Conservation (phyloP, 345 rosid genomes). For the Pelargonium nanum region DNA sequence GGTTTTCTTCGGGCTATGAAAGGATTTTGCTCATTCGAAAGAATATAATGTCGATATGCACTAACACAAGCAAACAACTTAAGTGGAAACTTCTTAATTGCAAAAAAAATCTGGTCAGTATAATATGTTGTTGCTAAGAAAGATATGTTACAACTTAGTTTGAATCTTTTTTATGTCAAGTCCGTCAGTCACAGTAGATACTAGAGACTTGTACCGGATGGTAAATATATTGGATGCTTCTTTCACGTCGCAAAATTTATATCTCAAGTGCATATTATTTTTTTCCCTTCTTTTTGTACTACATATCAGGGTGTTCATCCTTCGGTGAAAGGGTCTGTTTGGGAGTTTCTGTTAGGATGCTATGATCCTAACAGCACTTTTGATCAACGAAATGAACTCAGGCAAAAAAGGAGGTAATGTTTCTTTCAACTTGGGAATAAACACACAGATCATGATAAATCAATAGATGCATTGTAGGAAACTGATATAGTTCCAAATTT, state of each 20-base stretch:
- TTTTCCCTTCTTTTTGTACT: conserved; percentile 16
- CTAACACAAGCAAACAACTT: neutral
- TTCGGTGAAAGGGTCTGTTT: conserved; percentile 73
- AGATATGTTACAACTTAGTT: too few species aligned
- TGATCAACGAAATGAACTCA: conserved; percentile 55
- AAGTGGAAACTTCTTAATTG: neutral
- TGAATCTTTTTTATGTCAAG: too few species aligned
- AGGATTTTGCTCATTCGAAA: neutral
- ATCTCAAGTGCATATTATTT: neutral
- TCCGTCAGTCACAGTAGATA: too few species aligned
- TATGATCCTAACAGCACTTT: conserved; percentile 84
- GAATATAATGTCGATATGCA: too few species aligned
- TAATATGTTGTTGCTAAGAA: neutral
- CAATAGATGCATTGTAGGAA: conserved; percentile 1
- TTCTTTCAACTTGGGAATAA: conserved; percentile 1
- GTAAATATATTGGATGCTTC: conserved; percentile 1
- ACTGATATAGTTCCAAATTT: neutral
- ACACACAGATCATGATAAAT: neutral
- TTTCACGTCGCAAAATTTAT: neutral
- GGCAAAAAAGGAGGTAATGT: conserved; percentile 60
- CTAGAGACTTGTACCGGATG: neutral
- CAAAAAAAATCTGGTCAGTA: neutral
- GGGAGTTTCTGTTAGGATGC: conserved; percentile 95
- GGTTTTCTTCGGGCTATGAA: neutral
- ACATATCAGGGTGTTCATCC: conserved; percentile 85